A percentile compares a stretch with the other conserved stretches of the same genome.
Conservation (phyloP, 345 rosid genomes). For the Abelmoschus esculentus region DNA sequence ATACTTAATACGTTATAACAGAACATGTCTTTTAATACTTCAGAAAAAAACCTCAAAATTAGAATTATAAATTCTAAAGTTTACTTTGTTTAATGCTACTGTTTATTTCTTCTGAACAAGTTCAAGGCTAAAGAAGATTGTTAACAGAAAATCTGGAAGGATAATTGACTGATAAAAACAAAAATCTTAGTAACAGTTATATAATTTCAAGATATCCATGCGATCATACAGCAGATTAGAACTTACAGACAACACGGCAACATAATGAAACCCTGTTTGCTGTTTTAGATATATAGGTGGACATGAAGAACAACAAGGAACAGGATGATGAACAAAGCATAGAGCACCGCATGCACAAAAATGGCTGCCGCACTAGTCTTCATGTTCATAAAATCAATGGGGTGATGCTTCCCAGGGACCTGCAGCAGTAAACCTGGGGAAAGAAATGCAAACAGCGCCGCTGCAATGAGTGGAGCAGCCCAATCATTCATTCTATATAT, state of each 20-base stretch:
- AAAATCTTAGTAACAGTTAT: not conserved
- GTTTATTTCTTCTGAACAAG: not conserved
- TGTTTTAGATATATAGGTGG: slow-evolving; percentile 48
- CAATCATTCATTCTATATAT: slow-evolving; percentile 53
- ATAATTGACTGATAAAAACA: not conserved
- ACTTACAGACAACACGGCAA: not conserved
- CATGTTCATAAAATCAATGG: slow-evolving; percentile 77
- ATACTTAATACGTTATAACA: too few relatives aligned
- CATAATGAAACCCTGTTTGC: not conserved
- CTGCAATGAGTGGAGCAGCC: slow-evolving; percentile 84
- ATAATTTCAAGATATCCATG: not conserved
- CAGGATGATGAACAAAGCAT: slow-evolving; percentile 59
- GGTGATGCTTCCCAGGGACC: slow-evolving; percentile 65
- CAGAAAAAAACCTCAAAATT: too few relatives aligned
- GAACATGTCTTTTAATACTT: too few relatives aligned
- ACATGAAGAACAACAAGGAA: slow-evolving; percentile 61
- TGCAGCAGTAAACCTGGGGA: slow-evolving; percentile 70
- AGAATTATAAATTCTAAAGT: too few relatives aligned
- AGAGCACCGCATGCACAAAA: slow-evolving; percentile 60
- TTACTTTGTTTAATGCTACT: too few relatives aligned
- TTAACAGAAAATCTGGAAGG: not conserved
- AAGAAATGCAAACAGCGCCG: slow-evolving; percentile 73
- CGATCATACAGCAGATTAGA: not conserved
- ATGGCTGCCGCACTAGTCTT: slow-evolving; percentile 71
- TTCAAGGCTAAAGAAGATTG: not conserved